Evolutionary conservation across 768 basidiomycete species (phyloP).

Genomic region (Austroboletus festivus): DNA sequence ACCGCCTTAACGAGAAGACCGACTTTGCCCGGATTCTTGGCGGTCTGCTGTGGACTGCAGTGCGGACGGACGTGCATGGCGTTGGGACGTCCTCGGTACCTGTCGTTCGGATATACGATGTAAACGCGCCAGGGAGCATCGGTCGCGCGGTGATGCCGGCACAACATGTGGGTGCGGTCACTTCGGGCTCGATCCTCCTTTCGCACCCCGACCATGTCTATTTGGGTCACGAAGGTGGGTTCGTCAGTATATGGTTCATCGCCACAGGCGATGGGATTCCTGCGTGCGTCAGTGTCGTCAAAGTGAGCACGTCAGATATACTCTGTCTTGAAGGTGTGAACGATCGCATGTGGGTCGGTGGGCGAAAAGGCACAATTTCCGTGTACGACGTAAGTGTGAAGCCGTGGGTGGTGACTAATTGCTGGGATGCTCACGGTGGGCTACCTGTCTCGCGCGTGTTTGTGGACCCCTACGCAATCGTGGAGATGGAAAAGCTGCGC

Average conservation of each 20-base stretch:
- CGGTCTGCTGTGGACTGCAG: constrained; percentile 82
- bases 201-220: constrained; percentile 66
- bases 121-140: constrained; percentile 56
- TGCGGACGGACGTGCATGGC: constrained; percentile 49
- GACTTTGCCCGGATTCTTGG: constrained; percentile 74
- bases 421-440: constrained; percentile 77
- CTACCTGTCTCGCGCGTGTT: constrained; percentile 61
- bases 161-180: constrained; percentile 79
- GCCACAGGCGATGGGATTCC: constrained; percentile 55
- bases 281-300: constrained; percentile 69
- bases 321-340: constrained; percentile 83
- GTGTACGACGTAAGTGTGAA: constrained; percentile 71
- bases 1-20: constrained; percentile 76
- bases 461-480: constrained; percentile 75
- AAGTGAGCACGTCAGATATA: constrained; percentile 79
- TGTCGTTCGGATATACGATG: constrained; percentile 78
- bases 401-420: constrained; percentile 87
- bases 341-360: constrained; percentile 83
- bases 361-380: constrained; percentile 74
- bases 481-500: constrained; percentile 59
- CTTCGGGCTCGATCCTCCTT: constrained; percentile 73
- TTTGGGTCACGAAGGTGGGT: constrained; percentile 91
- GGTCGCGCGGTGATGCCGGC: constrained; percentile 56
- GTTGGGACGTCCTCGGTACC: constrained; percentile 50
- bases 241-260: constrained; percentile 76